A percentile compares a stretch with the other conserved stretches of the same genome.
Conservation (phyloP, 2,329 filamentous ascomycete genomes). For the Endoconidiophora laricicola region DNA sequence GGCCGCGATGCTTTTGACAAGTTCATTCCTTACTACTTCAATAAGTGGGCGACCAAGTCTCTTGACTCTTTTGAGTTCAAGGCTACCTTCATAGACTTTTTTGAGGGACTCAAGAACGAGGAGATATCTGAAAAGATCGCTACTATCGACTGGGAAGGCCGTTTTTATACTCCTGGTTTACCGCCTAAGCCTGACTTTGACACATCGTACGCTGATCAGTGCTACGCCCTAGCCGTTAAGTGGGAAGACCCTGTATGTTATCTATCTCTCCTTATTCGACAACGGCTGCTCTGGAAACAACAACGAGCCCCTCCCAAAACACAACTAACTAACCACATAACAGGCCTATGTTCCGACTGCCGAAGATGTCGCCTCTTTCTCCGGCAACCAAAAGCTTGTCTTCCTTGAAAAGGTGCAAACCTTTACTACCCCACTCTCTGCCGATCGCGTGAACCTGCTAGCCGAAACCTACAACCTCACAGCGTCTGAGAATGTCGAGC, state of each 20-base stretch:
- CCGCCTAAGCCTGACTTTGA: slow-evolving; percentile 87
- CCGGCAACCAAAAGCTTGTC: slow-evolving; percentile 77
- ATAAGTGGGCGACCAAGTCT: slow-evolving; percentile 66
- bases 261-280: slow-evolving; percentile 14
- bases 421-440: slow-evolving; percentile 45
- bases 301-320: not conserved
- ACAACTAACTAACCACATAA: slow-evolving; percentile 2
- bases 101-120: slow-evolving; percentile 46
- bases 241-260: slow-evolving; percentile 49
- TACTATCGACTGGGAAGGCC: slow-evolving; percentile 72
- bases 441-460: slow-evolving; percentile 52
- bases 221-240: slow-evolving; percentile 65
- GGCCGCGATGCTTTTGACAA: slow-evolving; percentile 79
- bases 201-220: slow-evolving; percentile 69
- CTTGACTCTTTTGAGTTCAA: slow-evolving; percentile 93
- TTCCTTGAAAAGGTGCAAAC: slow-evolving; percentile 69
- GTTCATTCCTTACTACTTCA: slow-evolving; percentile 93
- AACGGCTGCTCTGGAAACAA: not conserved
- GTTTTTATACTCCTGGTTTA: slow-evolving; percentile 76
- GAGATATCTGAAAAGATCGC: slow-evolving; percentile 47
- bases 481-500: slow-evolving; percentile 69
- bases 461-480: slow-evolving; percentile 58
- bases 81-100: slow-evolving; percentile 72
- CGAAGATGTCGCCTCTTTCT: slow-evolving; percentile 57
- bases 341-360: slow-evolving; percentile 45